These are phyloP conservation scores for Termitomyces sp. DNA, from an alignment of 768 basidiomycete species.

Conservation along the genomic window DNA sequence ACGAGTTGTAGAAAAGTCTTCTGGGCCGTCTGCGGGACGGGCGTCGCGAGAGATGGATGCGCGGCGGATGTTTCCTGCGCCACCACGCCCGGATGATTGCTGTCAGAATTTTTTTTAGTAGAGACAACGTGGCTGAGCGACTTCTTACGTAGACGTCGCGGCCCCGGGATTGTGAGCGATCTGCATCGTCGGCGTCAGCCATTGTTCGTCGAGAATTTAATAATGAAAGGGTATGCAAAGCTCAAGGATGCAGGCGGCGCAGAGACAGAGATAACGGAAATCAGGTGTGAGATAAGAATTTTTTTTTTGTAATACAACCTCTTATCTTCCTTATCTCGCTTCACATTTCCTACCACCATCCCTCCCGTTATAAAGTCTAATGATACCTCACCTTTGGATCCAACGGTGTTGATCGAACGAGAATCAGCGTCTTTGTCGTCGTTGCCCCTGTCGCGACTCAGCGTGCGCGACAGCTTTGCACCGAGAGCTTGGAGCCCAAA, in stretches of 20 bases:
- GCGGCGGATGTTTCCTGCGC: conserved; percentile 64
- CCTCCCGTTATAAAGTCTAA: no score
- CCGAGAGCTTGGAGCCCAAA: conserved; percentile 7
- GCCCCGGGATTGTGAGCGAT: conserved; percentile 54
- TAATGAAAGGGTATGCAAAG: no score
- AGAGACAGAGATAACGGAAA: background rate
- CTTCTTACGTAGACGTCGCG: conserved; percentile 56
- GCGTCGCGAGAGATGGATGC: conserved; percentile 41
- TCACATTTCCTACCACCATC: no score
- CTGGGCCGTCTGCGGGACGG: conserved; percentile 35
- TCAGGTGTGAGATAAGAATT: background rate
- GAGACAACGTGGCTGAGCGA: no score
- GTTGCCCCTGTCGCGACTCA: conserved; percentile 7
- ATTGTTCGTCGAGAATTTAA: no score
- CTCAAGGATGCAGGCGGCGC: no score
- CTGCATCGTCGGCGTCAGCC: conserved; percentile 11
- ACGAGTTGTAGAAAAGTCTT: conserved; percentile 50
- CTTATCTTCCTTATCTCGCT: conserved; percentile 6
- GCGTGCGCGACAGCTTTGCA: conserved; percentile 9
- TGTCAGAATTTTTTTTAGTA: conserved; percentile 16
- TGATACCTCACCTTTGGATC: conserved; percentile 3
- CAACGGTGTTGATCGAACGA: conserved; percentile 2
- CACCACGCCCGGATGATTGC: conserved; percentile 64
- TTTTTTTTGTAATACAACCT: background rate
- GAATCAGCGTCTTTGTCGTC: conserved; percentile 5